Evolutionary conservation across 208 protist genomes (phyloP).

Genomic region (Naegleria fowleri): DNA sequence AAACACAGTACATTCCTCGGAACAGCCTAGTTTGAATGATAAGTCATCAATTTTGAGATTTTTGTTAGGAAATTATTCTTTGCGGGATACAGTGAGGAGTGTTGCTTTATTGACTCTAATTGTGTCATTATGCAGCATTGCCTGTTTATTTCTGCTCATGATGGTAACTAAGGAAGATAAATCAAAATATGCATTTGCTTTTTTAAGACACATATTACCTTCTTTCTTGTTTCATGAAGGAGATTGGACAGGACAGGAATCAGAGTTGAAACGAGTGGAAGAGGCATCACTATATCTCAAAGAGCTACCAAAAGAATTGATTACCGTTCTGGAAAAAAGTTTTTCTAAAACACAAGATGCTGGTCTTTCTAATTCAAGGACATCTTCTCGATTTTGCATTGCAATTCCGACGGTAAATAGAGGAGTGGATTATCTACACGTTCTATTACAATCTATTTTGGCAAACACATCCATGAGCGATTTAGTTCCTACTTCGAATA

Average conservation of each 20-base stretch:
- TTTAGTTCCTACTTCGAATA: background rate
- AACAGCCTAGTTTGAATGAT: no score
- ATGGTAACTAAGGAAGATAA: background rate
- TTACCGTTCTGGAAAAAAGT: background rate
- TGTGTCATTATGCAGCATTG: background rate
- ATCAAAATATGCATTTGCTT: background rate
- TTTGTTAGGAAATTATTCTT: background rate
- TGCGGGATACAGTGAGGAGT: background rate
- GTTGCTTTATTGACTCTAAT: background rate
- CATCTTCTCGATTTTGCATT: background rate
- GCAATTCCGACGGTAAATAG: background rate
- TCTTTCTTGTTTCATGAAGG: background rate
- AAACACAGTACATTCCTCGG: no score
- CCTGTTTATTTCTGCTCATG: background rate
- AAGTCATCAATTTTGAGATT: background rate
- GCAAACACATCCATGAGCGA: background rate
- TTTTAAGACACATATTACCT: background rate
- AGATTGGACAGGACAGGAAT: background rate
- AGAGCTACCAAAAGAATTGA: background rate
- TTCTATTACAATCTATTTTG: background rate
- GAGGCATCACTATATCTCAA: background rate
- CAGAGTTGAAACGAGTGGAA: background rate
- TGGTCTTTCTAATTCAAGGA: background rate
- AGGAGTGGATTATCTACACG: background rate
- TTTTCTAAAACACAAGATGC: background rate